Evolutionary conservation across 2,329 filamentous ascomycete species (phyloP).

Genomic region (Macrophomina tecta): DNA sequence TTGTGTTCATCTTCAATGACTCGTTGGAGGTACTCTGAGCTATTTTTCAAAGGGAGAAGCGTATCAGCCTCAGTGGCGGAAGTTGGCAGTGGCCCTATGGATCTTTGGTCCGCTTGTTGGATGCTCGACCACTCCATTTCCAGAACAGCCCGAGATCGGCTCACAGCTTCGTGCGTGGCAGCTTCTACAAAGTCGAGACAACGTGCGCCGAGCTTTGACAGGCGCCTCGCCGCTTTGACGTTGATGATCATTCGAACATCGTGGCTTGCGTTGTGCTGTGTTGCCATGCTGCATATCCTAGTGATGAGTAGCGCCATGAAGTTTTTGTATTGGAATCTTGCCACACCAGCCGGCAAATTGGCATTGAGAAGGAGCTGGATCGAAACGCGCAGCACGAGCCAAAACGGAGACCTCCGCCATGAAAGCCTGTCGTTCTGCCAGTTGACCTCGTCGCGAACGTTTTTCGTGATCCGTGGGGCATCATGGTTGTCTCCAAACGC

Average conservation of each 20-base stretch:
- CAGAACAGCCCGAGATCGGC: neutral
- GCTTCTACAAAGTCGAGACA: neutral
- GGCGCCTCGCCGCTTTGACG: conserved; percentile 33
- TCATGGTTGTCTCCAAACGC: conserved; percentile 1
- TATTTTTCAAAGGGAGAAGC: neutral
- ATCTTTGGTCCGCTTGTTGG: neutral
- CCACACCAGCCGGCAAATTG: neutral
- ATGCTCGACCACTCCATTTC: neutral
- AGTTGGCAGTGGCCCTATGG: neutral
- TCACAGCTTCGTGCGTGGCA: neutral
- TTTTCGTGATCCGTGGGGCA: conserved; percentile 49
- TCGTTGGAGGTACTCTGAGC: neutral
- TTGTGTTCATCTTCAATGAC: neutral
- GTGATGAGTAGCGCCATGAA: conserved; percentile 58
- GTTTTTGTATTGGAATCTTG: conserved; percentile 52
- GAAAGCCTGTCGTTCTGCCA: conserved; percentile 44
- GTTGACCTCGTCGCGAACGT: conserved; percentile 58
- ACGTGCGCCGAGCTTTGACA: conserved; percentile 15
- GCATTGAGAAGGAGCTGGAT: conserved; percentile 44
- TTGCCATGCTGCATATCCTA: conserved; percentile 39
- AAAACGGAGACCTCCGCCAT: conserved; percentile 59
- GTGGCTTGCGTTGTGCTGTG: conserved; percentile 14
- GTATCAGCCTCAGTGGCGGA: neutral
- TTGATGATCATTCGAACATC: conserved; percentile 31
- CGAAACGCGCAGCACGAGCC: conserved; percentile 59